Base-by-base conservation (phyloP, 2,329 filamentous ascomycete genomes). In the Escovopsis weberi region DNA sequence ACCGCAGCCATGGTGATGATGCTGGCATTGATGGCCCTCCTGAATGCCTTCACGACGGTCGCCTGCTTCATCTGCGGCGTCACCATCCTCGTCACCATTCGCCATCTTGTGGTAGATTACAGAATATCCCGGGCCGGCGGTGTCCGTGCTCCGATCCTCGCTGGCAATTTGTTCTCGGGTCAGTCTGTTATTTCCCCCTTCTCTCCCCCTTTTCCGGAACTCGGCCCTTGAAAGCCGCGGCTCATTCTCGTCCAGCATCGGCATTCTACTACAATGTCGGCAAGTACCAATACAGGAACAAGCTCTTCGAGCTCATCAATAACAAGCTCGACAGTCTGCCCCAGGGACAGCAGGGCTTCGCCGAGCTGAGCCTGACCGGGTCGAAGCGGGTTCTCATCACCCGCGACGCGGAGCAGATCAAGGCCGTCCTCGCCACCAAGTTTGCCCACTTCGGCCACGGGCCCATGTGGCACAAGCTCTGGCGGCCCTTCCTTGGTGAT, bases 371-470 rank as follows among this genome's bases (percentile, higher is more conserved):
- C 28, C 33, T 51, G 33, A 50, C 48, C 9, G 48, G 48, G 11
- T 44, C 43, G 28, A 48, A 53, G 33, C 42, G 49, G 26, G 34
- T 68, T 44, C 54, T 75, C 43, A 54, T 67, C 38, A 76, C 72
- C 0, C 54, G 59, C 23, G 73, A 79, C 33, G 69, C 71, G 1
- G 67, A 70, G 43, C 77, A 79, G 43, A 55, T 79, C 45, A 75
- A 78, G 52, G 64, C 73, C 0, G 53, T 77, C 4, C 60, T 80
- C 11, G 69, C 74, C 0, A 67, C 67, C 26, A 66, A 75, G 42
- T 78, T 78, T 53, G 61, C 68, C 44, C 67, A 75, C 45, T 79
- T 69, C 44, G 64, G 63, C 19, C 63, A 75, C 42, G 65, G 69
- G 0, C 44, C 55, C 0, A 45, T 49, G n/a, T 67, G 72, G 45